Evolutionary conservation across 371 early-diverging fungal genomes (phyloP).

Genomic region (Rhizopus arrhizus): DNA sequence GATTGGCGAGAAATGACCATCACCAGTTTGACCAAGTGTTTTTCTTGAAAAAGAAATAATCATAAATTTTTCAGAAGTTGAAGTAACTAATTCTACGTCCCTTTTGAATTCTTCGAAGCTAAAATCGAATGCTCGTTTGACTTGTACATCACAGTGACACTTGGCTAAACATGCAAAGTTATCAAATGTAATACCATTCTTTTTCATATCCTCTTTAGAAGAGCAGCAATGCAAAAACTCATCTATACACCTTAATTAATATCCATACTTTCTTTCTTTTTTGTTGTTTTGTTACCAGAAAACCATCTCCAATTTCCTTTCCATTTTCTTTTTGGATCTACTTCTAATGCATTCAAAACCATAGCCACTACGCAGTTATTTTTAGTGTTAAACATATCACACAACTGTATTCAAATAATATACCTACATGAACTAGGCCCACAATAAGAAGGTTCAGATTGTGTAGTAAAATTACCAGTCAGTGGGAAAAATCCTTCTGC

Average conservation of each 20-base stretch:
- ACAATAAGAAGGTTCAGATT: conserved; percentile 83
- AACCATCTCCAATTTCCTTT: conserved; percentile 93
- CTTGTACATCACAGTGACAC: conserved; percentile 80
- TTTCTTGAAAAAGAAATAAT: conserved; percentile 85
- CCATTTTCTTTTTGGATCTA: conserved; percentile 87
- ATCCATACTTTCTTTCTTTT: not conserved
- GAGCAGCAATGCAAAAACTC: conserved; percentile 86
- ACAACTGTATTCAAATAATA: not conserved
- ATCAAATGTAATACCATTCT: conserved; percentile 85
- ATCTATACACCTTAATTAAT: conserved; percentile 48
- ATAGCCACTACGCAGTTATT: conserved; percentile 64
- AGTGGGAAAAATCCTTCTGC: conserved; percentile 88
- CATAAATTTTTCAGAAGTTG: conserved; percentile 78
- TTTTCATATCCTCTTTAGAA: conserved; percentile 74
- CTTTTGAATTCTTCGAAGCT: conserved; percentile 74
- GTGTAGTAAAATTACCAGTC: conserved; percentile 87
- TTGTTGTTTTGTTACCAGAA: conserved; percentile 32
- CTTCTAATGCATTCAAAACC: conserved; percentile 90
- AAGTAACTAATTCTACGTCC: conserved; percentile 72
- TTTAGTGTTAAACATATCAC: not conserved
- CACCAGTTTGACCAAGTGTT: conserved; percentile 87
- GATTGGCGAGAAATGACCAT: conserved; percentile 82
- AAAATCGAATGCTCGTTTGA: conserved; percentile 68
- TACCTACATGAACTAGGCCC: conserved; percentile 60
- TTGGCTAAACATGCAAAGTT: conserved; percentile 88